Evolutionary conservation across 140 eudicot genomes (phyloP), one percentile per base, ranked within the genome.

Genomic region (Anethum foeniculum): DNA sequence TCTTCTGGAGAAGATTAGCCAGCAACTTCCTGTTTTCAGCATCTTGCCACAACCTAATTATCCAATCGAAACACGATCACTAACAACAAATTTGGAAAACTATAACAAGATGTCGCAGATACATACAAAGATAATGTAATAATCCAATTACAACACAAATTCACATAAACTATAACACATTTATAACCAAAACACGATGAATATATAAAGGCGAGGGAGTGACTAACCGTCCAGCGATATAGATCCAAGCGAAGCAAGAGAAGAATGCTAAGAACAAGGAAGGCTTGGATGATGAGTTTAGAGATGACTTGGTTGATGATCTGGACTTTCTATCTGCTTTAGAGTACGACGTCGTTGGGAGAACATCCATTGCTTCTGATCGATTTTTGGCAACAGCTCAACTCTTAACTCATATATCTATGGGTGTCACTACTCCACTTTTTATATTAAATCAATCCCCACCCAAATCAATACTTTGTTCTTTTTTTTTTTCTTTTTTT

Each of bases 231-330:
- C 97, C 93, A 68, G 97, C 97, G 34, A 92, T 82, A 84, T 92
- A 89, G 58, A 92, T 92, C 92, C 96, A 92, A 44, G 96, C 97
- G 84, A 92, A 79, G 85, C 96, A 92, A 75, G 97, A 90, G 77
- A 87, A 84, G 80, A 92, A 87, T 14, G 89, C 93, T 78, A 92
- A 56, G 7, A 89, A 79, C 25, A 92, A 43, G 11, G 97, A 84
- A 75, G 96, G 86, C 32, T 52, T 87, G 12, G 97, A 84, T 77
- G 95, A 86, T 8, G 58, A 85, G 18, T 85, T 85, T 7, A 84
- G 18, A 12, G 85, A 77, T 19, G 83, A 85, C 71, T 84, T 84
- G 39, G 85, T 81, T 65, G 85, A 77, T 21, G 83, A 85, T 71
- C 86, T 82, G 43, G 85, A 84, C 67, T 87, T 88, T 76, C 88